Evolutionary conservation across 140 eudicot species (phyloP), one percentile per base, ranked within the genome.

Genomic region (Stevia rebaudiana): DNA sequence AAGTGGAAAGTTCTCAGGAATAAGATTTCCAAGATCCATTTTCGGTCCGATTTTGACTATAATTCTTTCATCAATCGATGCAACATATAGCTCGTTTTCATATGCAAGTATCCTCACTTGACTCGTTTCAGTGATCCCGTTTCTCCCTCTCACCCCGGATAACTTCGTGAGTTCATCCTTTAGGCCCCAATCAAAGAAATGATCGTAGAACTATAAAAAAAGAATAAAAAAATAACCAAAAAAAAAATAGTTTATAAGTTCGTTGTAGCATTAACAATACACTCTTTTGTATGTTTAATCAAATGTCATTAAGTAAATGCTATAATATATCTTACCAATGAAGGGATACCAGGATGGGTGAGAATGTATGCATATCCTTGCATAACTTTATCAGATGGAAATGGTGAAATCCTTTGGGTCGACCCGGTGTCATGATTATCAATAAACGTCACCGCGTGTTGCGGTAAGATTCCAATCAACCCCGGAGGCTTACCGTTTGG

Each of bases 281-380:
- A 4, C 33, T 1, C 33, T 28, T 28, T n/a, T n/a, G n/a, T n/a
- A n/a, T n/a, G n/a, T n/a, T n/a, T n/a, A 28, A 28, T 28, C 2
- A 28, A 28, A 2, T 28, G 2, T 2, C 33, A 28, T 28, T 15
- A 50, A 8, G 11, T 36, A 36, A 65, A 33, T 15, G 22, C 44
- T 24, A 1, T 24, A 58, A 49, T n/a, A n/a, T n/a, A n/a, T 13
- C 65, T 61, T 74, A 88, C 90, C 65, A 89, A 30, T 2, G 89
- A 74, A 2, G 97, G 97, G 50, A 70, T 76, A 67, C 95, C 92
- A 3, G 97, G 95, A 81, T 89, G 97, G 24, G 97, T 83, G 36
- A 89, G 91, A 30, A 89, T 85, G 47, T 85, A 89, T n/a, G 84
- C 89, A 70, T 89, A 86, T 73, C 97, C 97, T 65, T 41, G 91